phyloP scores from a whole-genome alignment of 768 basidiomycete genomes.

The Termitomyces sp. region DNA sequence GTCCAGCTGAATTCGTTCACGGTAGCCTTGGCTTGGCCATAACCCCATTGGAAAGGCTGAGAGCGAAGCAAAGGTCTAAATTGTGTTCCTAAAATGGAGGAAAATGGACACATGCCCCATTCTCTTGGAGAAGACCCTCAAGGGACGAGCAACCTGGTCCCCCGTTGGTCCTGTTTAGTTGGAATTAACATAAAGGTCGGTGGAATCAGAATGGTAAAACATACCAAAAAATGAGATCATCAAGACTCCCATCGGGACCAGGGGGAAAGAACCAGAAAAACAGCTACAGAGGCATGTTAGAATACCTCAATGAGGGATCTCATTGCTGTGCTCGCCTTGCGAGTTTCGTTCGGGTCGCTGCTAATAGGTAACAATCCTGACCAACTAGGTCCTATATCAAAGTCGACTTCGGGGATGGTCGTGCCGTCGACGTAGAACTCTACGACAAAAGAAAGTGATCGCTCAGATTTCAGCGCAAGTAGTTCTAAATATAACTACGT shows the following conservation, averaged over 20 bases:
- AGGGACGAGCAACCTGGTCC: slow-evolving; percentile 78
- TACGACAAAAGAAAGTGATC: slow-evolving; percentile 18
- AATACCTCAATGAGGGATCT: not conserved
- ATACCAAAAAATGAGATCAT: slow-evolving; percentile 76
- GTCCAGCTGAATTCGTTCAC: slow-evolving; percentile 75
- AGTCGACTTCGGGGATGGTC: slow-evolving; percentile 64
- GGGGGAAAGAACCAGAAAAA: slow-evolving; percentile 89
- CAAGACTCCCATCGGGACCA: slow-evolving; percentile 64
- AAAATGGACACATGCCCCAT: slow-evolving; percentile 48
- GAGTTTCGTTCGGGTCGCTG: slow-evolving; percentile 53
- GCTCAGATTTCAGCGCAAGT: not conserved
- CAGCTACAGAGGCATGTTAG: slow-evolving; percentile 37
- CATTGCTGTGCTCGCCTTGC: slow-evolving; percentile 39
- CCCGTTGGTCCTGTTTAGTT: slow-evolving; percentile 62
- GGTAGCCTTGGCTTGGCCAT: slow-evolving; percentile 61
- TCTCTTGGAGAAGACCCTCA: slow-evolving; percentile 70
- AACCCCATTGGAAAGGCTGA: slow-evolving; percentile 67
- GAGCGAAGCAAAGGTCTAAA: not conserved
- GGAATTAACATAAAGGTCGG: not conserved
- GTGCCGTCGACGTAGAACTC: slow-evolving; percentile 72
- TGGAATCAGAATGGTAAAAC: not conserved
- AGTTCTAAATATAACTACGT: slow-evolving; percentile 12
- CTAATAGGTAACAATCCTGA: slow-evolving; percentile 74
- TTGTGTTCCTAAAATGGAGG: not conserved
- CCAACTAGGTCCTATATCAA: slow-evolving; percentile 76